Evolutionary conservation across 2,329 filamentous ascomycete species (phyloP), one percentile per base, ranked within the genome.

Genomic region (Beauveria sp.): DNA sequence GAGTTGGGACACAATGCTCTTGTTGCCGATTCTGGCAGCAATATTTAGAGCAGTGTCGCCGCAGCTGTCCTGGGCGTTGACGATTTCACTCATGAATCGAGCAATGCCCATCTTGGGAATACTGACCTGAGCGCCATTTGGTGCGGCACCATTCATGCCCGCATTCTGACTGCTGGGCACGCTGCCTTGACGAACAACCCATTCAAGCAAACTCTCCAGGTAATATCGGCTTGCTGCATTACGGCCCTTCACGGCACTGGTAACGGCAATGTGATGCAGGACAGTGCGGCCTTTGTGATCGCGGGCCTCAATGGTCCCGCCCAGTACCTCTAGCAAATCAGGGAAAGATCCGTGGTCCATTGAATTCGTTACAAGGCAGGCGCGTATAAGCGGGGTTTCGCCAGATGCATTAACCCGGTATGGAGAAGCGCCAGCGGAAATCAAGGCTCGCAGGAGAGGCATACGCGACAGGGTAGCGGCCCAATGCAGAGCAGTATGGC

Each of bases 41-140:
- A 98, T 88, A 67, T 97, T 97, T 22, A 99, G 80, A 0, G 95
- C 95, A 0, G 95, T 99, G 70, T 99, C 96, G 0, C 95, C 95
- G 40, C 90, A 89, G 69, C 93, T 92, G 74, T 99, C 95, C 69
- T 93, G 90, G 0, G 93, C 89, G 69, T 99, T 98, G 64, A 99
- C 93, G 73, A 99, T 96, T 71, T 98, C 93, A 54, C 89, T 91
- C 84, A 99, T 96, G 76, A 99, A 99, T 43, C 91, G 87, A 34
- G 91, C 93, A 59, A 99, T 83, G 26, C 89, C 91, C 75, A 98
- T 96, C 65, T 83, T 90, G 60, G 84, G 89, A 48, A 75, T 76
- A 14, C 60, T 57, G 5, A 69, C 69, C 45, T 78, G 77, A 12
- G 78, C 78, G 65, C 74, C 77, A 66, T 67, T 76, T n/a, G 71